These are phyloP conservation scores for Cyberlindnera nakhonratchasimensis DNA, from an alignment of 805 yeast genomes.

Conservation along the genomic window DNA sequence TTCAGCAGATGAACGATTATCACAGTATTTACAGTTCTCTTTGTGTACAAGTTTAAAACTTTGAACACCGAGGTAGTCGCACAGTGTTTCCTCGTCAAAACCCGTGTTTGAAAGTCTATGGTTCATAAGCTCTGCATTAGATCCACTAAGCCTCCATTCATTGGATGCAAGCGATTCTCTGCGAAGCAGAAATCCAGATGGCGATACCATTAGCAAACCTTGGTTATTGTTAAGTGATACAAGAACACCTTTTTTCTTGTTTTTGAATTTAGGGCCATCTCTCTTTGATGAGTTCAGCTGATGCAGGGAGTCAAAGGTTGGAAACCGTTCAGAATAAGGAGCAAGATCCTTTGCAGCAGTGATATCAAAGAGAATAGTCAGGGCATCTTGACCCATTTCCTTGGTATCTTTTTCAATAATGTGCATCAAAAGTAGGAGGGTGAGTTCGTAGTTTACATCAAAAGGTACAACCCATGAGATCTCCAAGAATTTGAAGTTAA, in stretches of 20 bases:
- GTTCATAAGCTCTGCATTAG: background rate
- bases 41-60: background rate
- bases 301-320: background rate
- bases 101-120: background rate
- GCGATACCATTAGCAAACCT: slow-evolving; percentile 1
- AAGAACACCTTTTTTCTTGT: slow-evolving; percentile 4
- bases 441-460: background rate
- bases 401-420: background rate
- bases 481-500: background rate
- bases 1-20: background rate
- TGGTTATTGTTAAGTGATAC: slow-evolving; percentile 1
- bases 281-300: background rate
- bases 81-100: background rate
- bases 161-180: background rate
- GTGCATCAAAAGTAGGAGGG: background rate
- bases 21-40: slow-evolving; percentile 2
- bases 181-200: background rate
- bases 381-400: background rate
- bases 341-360: background rate
- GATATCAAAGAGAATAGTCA: background rate
- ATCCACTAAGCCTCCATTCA: slow-evolving; percentile 1
- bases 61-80: slow-evolving; percentile 2
- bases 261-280: background rate
- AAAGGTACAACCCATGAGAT: slow-evolving; percentile 2
- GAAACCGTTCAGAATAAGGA: background rate